Percentiles rank a stretch among this genome's conserved stretches.
These are phyloP conservation scores for Pseudophaeomoniella oleicola DNA, from an alignment of 2,329 filamentous ascomycete genomes.

Conservation along the genomic window DNA sequence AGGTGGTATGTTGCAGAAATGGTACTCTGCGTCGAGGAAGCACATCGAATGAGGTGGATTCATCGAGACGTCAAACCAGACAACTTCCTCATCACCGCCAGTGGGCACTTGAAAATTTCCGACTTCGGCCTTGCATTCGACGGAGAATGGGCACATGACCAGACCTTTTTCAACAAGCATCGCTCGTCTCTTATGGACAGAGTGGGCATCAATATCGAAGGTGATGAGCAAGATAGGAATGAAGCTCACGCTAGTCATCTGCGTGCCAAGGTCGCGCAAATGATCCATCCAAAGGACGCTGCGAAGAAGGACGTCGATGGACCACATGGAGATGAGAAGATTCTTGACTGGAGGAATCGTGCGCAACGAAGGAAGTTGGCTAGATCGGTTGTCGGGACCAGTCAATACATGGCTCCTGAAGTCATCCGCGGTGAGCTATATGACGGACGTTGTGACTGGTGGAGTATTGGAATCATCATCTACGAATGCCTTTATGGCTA, in stretches of 20 bases:
- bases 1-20: slow-evolving; percentile 90
- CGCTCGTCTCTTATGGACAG: slow-evolving; percentile 66
- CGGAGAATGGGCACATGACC: slow-evolving; percentile 86
- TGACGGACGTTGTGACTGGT: slow-evolving; percentile 91
- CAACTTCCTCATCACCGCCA: slow-evolving; percentile 82
- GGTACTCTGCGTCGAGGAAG: slow-evolving; percentile 87
- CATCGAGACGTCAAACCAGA: slow-evolving; percentile 95
- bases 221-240: slow-evolving; percentile 56
- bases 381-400: slow-evolving; percentile 80
- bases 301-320: slow-evolving; percentile 19
- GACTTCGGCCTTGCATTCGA: slow-evolving; percentile 95
- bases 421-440: slow-evolving; percentile 70
- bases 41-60: slow-evolving; percentile 76
- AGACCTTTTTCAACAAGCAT: slow-evolving; percentile 71
- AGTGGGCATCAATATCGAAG: slow-evolving; percentile 57
- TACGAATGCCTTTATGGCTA: slow-evolving; percentile 90
- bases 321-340: slow-evolving; percentile 25
- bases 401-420: slow-evolving; percentile 97
- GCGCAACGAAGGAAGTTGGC: slow-evolving; percentile 58
- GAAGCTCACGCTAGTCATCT: slow-evolving; percentile 29
- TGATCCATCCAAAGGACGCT: slow-evolving; percentile 6
- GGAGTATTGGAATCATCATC: slow-evolving; percentile 87
- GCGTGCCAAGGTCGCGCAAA: not conserved
- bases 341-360: slow-evolving; percentile 57
- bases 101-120: slow-evolving; percentile 85